Conservation (phyloP, 2,329 filamentous ascomycete species). For the Alternaria brassicicola region DNA sequence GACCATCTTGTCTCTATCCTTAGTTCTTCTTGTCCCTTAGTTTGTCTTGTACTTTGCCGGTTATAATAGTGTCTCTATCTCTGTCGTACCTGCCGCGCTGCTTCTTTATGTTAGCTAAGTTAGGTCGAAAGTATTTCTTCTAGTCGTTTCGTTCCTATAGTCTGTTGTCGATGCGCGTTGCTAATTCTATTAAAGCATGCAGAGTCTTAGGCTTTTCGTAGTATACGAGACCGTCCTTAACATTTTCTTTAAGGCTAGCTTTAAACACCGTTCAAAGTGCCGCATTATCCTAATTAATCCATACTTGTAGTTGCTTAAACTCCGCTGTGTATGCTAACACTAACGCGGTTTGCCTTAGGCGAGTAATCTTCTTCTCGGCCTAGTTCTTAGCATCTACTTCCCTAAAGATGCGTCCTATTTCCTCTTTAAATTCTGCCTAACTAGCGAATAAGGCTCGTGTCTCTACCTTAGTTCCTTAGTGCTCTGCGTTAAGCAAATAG, state of each 20-base stretch:
- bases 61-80: neutral
- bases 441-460: no score
- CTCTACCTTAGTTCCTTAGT: neutral
- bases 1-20: neutral
- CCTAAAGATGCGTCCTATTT: no score
- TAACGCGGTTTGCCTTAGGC: neutral
- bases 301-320: neutral
- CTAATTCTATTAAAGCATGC: neutral
- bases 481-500: neutral
- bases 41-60: neutral
- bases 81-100: neutral
- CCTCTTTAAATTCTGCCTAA: no score
- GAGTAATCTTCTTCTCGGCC: no score
- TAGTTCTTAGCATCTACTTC: no score
- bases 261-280: neutral
- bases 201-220: neutral
- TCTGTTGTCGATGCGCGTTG: neutral
- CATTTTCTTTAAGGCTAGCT: neutral
- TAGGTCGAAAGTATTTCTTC: neutral
- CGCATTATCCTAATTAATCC: neutral
- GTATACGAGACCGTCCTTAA: neutral
- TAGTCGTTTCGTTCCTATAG: neutral
- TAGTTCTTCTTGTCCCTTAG: neutral
- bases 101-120: neutral
- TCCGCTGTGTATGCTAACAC: no score